A percentile compares a stretch with the other conserved stretches of the same genome.
phyloP scores from a whole-genome alignment of 371 early-diverging fungal genomes.

The Mucor indicus region DNA sequence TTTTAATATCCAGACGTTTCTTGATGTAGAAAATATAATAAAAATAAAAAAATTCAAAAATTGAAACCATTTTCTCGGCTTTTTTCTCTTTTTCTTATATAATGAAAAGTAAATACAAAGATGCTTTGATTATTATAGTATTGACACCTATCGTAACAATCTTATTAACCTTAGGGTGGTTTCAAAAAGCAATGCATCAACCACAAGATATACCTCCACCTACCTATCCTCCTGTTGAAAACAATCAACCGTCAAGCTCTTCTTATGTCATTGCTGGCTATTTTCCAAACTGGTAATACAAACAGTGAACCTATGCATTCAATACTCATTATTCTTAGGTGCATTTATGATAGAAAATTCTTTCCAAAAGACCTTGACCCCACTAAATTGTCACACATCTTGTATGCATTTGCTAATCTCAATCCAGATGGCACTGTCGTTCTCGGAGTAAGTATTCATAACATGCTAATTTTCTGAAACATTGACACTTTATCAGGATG shows the following conservation, averaged over 20 bases:
- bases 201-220: conserved; percentile 1
- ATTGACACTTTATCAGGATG: conserved; percentile 18
- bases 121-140: conserved; percentile 10
- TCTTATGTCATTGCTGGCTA: conserved; percentile 33
- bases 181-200: conserved; percentile 17
- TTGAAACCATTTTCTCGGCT: background rate
- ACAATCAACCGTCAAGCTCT: no score
- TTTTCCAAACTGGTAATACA: conserved; percentile 29
- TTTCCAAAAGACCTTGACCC: conserved; percentile 56
- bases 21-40: conserved; percentile 1
- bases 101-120: conserved; percentile 5
- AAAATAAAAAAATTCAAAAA: conserved; percentile 6
- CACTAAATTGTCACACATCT: conserved; percentile 69
- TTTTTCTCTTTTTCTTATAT: conserved; percentile 1
- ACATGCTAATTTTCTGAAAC: background rate
- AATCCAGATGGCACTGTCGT: conserved; percentile 58
- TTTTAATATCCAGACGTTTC: background rate
- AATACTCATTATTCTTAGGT: conserved; percentile 36
- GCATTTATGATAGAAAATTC: conserved; percentile 68
- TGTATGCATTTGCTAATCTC: conserved; percentile 89
- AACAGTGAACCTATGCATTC: background rate
- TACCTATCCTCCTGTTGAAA: no score
- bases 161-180: conserved; percentile 31
- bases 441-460: conserved; percentile 39
- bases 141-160: conserved; percentile 26